Evolutionary conservation across 305 asterid species (phyloP).

Genomic region (Rubia balearica): DNA sequence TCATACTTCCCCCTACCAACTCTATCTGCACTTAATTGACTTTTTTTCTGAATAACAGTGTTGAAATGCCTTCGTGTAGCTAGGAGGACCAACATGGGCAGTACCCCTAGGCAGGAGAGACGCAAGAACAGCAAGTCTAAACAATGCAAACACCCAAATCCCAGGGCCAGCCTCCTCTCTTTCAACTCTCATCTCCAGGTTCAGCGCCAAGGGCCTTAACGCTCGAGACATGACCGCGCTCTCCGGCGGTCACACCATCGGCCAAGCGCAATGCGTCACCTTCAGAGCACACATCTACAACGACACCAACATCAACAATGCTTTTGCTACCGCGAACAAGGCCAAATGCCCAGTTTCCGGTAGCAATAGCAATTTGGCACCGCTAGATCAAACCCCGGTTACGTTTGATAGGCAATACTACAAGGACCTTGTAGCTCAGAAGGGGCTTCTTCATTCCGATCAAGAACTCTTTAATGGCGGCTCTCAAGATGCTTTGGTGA

Average conservation of each 20-base stretch:
- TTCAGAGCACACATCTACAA: slow-evolving; percentile 41
- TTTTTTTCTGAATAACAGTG: too few species aligned
- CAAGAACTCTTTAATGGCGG: slow-evolving; percentile 38
- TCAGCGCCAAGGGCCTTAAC: slow-evolving; percentile 41
- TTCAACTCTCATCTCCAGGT: slow-evolving; percentile 34
- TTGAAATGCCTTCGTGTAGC: slow-evolving; percentile 20
- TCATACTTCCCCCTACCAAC: too few species aligned
- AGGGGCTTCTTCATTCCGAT: slow-evolving; percentile 57
- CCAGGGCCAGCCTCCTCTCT: slow-evolving; percentile 41
- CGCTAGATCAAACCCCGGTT: slow-evolving; percentile 38
- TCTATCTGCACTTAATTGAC: too few species aligned
- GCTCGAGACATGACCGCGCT: slow-evolving; percentile 55
- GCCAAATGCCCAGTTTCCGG: slow-evolving; percentile 27
- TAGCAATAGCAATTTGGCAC: slow-evolving; percentile 48
- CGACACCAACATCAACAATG: slow-evolving; percentile 40
- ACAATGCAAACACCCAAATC: slow-evolving; percentile 44
- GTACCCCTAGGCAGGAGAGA: slow-evolving; percentile 62
- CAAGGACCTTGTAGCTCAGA: slow-evolving; percentile 31
- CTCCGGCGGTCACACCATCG: slow-evolving; percentile 66
- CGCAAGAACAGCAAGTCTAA: slow-evolving; percentile 41
- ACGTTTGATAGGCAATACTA: slow-evolving; percentile 45
- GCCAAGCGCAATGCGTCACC: slow-evolving; percentile 39
- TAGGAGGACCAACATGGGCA: slow-evolving; percentile 68
- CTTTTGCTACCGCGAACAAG: slow-evolving; percentile 35
- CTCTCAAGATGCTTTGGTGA: slow-evolving; percentile 32